Evolutionary conservation across 2,329 filamentous ascomycete genomes (phyloP).

Genomic region (Penicillium thymicola): DNA sequence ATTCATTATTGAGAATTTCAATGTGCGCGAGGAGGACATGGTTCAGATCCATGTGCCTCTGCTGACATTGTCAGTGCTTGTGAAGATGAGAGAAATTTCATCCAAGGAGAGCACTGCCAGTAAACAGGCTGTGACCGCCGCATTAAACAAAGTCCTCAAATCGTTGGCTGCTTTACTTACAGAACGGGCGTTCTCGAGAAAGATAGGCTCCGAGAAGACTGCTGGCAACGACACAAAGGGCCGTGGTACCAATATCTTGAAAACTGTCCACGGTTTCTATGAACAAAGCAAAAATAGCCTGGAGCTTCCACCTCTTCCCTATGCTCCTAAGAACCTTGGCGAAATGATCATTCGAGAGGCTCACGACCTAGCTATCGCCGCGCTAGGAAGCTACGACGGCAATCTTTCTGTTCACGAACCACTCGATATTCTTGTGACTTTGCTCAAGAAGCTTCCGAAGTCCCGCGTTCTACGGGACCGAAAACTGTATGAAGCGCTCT

Average conservation of each 20-base stretch:
- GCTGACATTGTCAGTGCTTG: conserved; percentile 62
- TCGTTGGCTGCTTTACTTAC: conserved; percentile 45
- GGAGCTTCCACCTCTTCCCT: conserved; percentile 60
- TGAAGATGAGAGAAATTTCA: conserved; percentile 43
- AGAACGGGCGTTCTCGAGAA: conserved; percentile 50
- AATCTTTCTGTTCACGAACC: conserved; percentile 53
- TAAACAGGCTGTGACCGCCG: conserved; percentile 21
- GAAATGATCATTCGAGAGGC: conserved; percentile 63
- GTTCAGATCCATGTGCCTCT: conserved; percentile 78
- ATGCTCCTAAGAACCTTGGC: conserved; percentile 54
- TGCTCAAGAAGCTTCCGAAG: conserved; percentile 41
- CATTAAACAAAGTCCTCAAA: conserved; percentile 30
- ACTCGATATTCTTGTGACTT: conserved; percentile 57
- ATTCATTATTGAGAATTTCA: conserved; percentile 86
- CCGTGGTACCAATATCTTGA: conserved; percentile 49
- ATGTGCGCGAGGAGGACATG: conserved; percentile 96
- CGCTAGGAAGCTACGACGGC: conserved; percentile 26
- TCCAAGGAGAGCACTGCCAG: conserved; percentile 16
- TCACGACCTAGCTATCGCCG: conserved; percentile 35
- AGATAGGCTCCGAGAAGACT: conserved; percentile 26
- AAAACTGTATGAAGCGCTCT: conserved; percentile 36
- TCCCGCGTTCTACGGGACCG: conserved; percentile 35
- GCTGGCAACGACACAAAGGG: conserved; percentile 15
- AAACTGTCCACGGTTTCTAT: conserved; percentile 65
- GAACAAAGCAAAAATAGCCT: conserved; percentile 66